A percentile compares a stretch with the other conserved stretches of the same genome.
These are phyloP conservation scores for Botryotinia narcissicola DNA, from an alignment of 2,329 filamentous ascomycete species.

Conservation along the genomic window DNA sequence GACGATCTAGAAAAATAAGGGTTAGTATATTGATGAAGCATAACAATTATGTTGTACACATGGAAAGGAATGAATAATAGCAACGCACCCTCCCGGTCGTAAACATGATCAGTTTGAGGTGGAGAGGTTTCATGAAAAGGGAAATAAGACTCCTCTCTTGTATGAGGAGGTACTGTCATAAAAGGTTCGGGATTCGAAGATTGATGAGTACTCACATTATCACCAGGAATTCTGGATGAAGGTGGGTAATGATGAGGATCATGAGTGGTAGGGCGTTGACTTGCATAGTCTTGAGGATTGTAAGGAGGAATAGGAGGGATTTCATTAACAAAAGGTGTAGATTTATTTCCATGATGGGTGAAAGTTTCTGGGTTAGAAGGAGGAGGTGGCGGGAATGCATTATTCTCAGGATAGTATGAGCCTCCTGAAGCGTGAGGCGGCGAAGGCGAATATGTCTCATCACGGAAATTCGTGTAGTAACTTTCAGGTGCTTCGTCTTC, in stretches of 20 bases:
- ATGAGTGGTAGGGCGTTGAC: constrained; percentile 25
- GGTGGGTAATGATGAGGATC: constrained; percentile 32
- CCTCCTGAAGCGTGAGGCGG: constrained; percentile 39
- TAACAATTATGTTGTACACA: neutral
- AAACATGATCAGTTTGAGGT: constrained; percentile 29
- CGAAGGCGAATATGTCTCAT: constrained; percentile 36
- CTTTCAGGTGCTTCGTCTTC: constrained; percentile 38
- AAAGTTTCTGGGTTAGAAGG: constrained; percentile 2
- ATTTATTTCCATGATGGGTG: constrained; percentile 31
- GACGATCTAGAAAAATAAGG: neutral
- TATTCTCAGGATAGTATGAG: constrained; percentile 35
- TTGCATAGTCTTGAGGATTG: constrained; percentile 37
- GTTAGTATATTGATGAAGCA: neutral
- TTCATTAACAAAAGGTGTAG: constrained; percentile 30
- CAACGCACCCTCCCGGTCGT: constrained; percentile 27
- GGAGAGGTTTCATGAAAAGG: constrained; percentile 34
- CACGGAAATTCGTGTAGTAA: constrained; percentile 36
- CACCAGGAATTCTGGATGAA: constrained; percentile 29
- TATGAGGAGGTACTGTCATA: constrained; percentile 19
- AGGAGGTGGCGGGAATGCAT: constrained; percentile 33
- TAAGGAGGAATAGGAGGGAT: constrained; percentile 34
- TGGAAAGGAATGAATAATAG: constrained; percentile 15
- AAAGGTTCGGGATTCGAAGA: constrained; percentile 25
- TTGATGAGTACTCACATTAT: constrained; percentile 39
- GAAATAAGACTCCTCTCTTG: constrained; percentile 28